A percentile compares a stretch with the other conserved stretches of the same genome.
Evolutionary conservation across 345 rosid species (phyloP).

Genomic region (Salix suchowensis): DNA sequence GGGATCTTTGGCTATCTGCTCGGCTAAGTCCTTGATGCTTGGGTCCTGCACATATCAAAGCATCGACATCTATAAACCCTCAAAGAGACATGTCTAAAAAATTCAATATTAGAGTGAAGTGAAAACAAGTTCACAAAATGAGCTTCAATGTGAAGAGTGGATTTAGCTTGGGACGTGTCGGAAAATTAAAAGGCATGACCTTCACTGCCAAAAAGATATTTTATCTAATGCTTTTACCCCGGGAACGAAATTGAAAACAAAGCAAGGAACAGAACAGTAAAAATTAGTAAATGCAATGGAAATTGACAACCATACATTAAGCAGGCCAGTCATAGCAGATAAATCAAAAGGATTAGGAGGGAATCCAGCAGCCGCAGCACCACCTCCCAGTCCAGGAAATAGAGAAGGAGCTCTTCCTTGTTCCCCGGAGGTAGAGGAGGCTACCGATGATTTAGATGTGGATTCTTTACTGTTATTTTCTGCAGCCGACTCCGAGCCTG

Average conservation of each 20-base stretch:
- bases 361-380: slow-evolving; percentile 18
- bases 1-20: slow-evolving; percentile 92
- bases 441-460: slow-evolving; percentile 46
- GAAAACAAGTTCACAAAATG: neutral
- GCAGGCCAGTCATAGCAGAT: slow-evolving; percentile 76
- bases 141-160: neutral
- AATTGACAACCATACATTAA: slow-evolving; percentile 47
- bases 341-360: slow-evolving; percentile 80
- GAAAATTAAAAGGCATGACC: too few relatives aligned
- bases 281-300: neutral
- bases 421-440: slow-evolving; percentile 42
- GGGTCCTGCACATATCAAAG: slow-evolving; percentile 56
- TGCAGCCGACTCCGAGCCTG: slow-evolving; percentile 11
- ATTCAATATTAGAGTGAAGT: neutral
- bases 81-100: neutral
- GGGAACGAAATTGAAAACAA: neutral
- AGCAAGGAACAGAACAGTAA: neutral
- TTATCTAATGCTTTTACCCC: neutral
- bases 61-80: neutral
- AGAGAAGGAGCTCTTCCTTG: slow-evolving; percentile 30
- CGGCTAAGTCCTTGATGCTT: slow-evolving; percentile 84
- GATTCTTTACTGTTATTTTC: slow-evolving; percentile 31
- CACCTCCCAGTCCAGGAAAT: slow-evolving; percentile 16
- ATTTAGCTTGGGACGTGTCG: too few relatives aligned
- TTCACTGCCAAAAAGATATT: too few relatives aligned